Evolutionary conservation across 2,329 filamentous ascomycete species (phyloP), one percentile per base, ranked within the genome.

Genomic region (Trichoderma harzianum): DNA sequence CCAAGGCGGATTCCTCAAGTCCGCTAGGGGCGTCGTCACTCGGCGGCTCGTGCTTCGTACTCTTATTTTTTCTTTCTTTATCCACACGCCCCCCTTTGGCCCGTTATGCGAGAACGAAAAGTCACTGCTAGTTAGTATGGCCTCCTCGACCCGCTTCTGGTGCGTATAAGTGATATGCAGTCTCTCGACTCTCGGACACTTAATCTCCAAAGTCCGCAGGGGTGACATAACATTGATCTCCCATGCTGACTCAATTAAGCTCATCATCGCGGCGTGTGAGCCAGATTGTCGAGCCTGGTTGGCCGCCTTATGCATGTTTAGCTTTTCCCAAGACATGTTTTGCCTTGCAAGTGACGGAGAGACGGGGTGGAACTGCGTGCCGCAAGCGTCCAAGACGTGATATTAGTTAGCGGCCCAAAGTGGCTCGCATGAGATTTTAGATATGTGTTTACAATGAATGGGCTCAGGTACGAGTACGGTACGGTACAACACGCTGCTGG

Each of bases 161-260:
- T 69, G 66, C 16, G 39, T 43, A n/a, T 51, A 69, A 69, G 36
- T 69, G 55, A 18, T 14, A 26, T 61, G 65, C 24, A 69, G 12
- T 36, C 53, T 39, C 47, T 32, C 11, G 16, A 43, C 53, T 51
- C 18, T 51, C 66, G 66, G 66, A 61, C 36, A 61, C 66, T 69
- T 47, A 51, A 69, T 51, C 66, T 69, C 53, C 66, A 69, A 69
- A 69, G 55, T 61, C 66, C 66, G 55, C 65, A 68, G 18, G 39
- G 39, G 26, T 65, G 36, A n/a, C 39, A 32, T 65, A 26, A n/a
- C 39, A 24, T 14, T 36, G 24, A 66, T 18, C 14, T 24, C n/a
- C 47, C 26, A 39, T 53, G 57, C 66, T 61, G 55, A 61, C 66
- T 53, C 18, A 62, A 53, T 36, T 69, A 69, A 69, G 55, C 67